Conservation (phyloP, 768 basidiomycete species). For the Fomitopsis pulvina region DNA sequence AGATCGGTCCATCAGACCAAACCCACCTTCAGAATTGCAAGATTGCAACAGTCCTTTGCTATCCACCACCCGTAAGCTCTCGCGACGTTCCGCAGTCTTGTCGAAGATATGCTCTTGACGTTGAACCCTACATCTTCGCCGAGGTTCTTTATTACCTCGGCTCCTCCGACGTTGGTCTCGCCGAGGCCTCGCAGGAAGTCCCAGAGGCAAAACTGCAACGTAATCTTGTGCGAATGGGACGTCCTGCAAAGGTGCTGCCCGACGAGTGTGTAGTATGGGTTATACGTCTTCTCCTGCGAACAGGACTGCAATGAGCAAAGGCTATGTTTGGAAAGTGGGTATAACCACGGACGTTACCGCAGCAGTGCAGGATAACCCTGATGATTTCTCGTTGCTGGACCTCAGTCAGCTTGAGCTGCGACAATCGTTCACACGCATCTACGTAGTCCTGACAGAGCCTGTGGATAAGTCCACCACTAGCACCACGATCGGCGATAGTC, state of each 20-base stretch:
- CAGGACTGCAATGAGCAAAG: not conserved
- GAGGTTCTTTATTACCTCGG: constrained; percentile 61
- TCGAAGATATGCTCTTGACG: constrained; percentile 46
- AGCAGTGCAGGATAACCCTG: constrained; percentile 90
- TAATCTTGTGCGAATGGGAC: constrained; percentile 84
- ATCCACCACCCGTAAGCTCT: constrained; percentile 91
- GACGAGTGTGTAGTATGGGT: constrained; percentile 92
- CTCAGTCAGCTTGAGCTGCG: constrained; percentile 77
- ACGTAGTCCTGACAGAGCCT: constrained; percentile 68
- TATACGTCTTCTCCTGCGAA: constrained; percentile 82
- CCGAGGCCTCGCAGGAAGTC: constrained; percentile 92
- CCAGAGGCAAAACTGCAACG: constrained; percentile 93
- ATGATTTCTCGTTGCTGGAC: constrained; percentile 92
- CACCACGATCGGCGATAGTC: constrained; percentile 4
- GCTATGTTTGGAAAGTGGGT: not conserved
- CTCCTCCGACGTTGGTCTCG: constrained; percentile 75
- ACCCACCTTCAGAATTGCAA: constrained; percentile 79
- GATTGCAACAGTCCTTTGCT: constrained; percentile 69
- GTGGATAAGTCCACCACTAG: not conserved
- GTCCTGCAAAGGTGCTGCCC: constrained; percentile 72
- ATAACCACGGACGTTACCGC: constrained; percentile 71
- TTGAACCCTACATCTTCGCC: constrained; percentile 40
- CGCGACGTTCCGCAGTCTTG: constrained; percentile 67
- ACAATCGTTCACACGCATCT: constrained; percentile 90
- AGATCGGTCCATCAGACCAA: not conserved